Conservation (phyloP, 176 grass and related monocot species). For the Chloris gayana region DNA sequence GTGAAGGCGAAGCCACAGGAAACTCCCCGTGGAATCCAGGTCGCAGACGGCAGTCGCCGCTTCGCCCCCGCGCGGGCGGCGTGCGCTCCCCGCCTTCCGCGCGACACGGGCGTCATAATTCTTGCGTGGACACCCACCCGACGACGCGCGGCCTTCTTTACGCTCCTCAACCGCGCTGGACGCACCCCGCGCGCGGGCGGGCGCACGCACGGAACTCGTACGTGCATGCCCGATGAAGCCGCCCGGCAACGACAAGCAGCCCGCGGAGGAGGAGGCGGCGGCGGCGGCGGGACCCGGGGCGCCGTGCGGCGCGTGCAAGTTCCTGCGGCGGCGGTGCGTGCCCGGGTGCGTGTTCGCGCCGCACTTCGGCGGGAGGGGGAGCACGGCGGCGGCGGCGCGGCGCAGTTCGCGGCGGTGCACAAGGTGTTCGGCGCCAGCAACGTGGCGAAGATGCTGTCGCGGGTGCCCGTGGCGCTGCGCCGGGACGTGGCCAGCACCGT, state of each 20-base stretch:
- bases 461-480: conserved; percentile 53
- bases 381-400: conserved; percentile 34
- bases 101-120: conserved; percentile 53
- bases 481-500: conserved; percentile 62
- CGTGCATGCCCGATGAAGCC: conserved; percentile 22
- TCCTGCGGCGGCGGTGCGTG: conserved; percentile 77
- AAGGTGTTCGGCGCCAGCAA: conserved; percentile 86
- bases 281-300: conserved; percentile 25
- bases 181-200: no score
- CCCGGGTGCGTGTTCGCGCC: conserved; percentile 74
- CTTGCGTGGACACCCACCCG: conserved; percentile 42
- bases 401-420: conserved; percentile 76
- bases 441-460: conserved; percentile 74
- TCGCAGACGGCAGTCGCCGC: not conserved
- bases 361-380: conserved; percentile 52
- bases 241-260: conserved; percentile 1
- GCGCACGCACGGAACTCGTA: no score
- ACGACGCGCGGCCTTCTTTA: not conserved
- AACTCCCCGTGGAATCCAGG: conserved; percentile 11
- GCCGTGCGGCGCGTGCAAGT: conserved; percentile 94
- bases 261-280: not conserved
- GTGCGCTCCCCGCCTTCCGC: conserved; percentile 35
- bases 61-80: conserved; percentile 17
- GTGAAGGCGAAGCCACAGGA: no score
- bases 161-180: not conserved